These are phyloP conservation scores for Thalassiosira profunda DNA, from an alignment of 108 stramenopile genomes.

Conservation along the genomic window DNA sequence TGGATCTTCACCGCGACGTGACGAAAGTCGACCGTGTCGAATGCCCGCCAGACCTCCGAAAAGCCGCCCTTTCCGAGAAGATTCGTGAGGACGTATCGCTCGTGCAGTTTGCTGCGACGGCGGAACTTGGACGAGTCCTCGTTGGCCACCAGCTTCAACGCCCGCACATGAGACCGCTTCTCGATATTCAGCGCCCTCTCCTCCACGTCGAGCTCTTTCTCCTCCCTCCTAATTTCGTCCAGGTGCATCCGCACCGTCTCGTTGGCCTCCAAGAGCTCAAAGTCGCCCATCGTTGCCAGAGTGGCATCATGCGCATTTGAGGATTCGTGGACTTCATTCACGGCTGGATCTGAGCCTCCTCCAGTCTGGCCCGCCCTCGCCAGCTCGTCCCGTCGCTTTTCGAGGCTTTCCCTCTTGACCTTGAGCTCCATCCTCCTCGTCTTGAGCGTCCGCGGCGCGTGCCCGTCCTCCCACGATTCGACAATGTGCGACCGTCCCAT, in stretches of 20 bases:
- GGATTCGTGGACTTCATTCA: constrained; percentile 1
- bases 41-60: constrained; percentile 98
- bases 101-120: constrained; percentile 62
- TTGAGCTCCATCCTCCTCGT: constrained; percentile 45
- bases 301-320: constrained; percentile 6
- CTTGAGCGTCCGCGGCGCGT: constrained; percentile 60
- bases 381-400: constrained; percentile 26
- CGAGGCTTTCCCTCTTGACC: constrained; percentile 48
- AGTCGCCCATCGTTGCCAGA: constrained; percentile 20
- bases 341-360: background rate
- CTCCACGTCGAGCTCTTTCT: constrained; percentile 63
- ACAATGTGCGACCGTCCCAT: constrained; percentile 33
- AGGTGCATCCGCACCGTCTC: constrained; percentile 79
- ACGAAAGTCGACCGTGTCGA: constrained; percentile 83
- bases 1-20: constrained; percentile 99
- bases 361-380: background rate
- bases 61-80: constrained; percentile 98
- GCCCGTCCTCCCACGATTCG: constrained; percentile 85
- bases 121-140: constrained; percentile 87
- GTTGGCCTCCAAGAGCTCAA: constrained; percentile 54
- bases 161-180: constrained; percentile 77
- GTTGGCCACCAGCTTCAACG: constrained; percentile 79
- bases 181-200: constrained; percentile 73
- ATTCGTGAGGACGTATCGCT: constrained; percentile 91
- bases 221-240: constrained; percentile 53